A percentile compares a stretch with the other conserved stretches of the same genome.
Evolutionary conservation across 2,329 filamentous ascomycete species (phyloP).

Genomic region (Fusarium nematophilum): DNA sequence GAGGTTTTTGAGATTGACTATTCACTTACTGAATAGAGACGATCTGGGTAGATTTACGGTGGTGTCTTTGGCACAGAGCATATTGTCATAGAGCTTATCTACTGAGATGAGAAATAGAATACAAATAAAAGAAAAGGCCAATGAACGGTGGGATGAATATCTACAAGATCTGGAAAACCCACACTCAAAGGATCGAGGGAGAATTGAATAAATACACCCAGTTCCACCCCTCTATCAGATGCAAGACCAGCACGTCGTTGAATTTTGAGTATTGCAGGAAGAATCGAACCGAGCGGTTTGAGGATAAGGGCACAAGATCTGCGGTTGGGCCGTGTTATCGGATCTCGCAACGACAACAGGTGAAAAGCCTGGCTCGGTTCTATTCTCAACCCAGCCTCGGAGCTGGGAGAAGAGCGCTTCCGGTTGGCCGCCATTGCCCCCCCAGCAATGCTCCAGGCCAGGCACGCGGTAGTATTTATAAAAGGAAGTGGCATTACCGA

Average conservation of each 20-base stretch:
- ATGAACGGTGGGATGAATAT: no score
- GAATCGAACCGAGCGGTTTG: conserved; percentile 2
- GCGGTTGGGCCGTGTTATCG: conserved; percentile 6
- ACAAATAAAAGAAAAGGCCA: no score
- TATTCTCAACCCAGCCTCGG: conserved; percentile 22
- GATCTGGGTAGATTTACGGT: no score
- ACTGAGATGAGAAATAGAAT: no score
- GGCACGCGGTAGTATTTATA: conserved; percentile 19
- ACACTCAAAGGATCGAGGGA: no score
- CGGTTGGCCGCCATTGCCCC: conserved; percentile 5
- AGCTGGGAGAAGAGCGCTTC: conserved; percentile 9
- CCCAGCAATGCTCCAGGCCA: conserved; percentile 17
- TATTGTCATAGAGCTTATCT: no score
- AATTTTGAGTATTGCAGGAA: background rate
- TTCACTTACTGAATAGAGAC: no score
- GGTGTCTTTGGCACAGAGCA: no score
- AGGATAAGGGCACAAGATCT: conserved; percentile 18
- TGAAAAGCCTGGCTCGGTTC: conserved; percentile 7
- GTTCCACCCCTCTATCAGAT: no score
- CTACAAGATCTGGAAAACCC: no score
- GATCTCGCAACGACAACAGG: background rate
- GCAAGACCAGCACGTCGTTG: conserved; percentile 7
- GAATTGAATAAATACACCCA: no score
- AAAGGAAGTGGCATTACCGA: background rate
- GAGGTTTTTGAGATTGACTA: no score